Percentiles rank a stretch among this genome's conserved stretches.
Conservation (phyloP, 129 eudicot species). For the Flaveria ramosissima region DNA sequence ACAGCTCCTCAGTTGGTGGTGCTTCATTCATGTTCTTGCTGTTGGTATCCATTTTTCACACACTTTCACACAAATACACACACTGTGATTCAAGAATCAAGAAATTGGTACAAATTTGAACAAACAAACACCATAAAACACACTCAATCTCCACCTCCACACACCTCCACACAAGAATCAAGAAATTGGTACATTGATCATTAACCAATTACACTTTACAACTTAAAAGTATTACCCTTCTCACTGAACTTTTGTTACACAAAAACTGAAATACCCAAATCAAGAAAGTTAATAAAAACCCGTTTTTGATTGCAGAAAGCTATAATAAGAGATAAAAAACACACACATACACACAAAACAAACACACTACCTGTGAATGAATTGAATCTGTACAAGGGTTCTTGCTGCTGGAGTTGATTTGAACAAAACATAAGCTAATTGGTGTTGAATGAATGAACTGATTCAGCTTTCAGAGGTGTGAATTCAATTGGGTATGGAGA, state of each 20-base stretch:
- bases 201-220: background rate
- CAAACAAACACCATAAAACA: background rate
- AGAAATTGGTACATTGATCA: background rate
- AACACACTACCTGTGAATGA: background rate
- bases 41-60: slow-evolving; percentile 29
- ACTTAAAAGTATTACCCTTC: background rate
- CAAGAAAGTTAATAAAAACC: background rate
- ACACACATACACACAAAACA: too few species aligned
- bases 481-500: slow-evolving; percentile 28
- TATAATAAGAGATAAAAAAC: too few species aligned
- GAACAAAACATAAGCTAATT: too few species aligned
- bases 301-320: background rate
- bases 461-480: slow-evolving; percentile 19
- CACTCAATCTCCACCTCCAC: background rate
- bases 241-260: background rate
- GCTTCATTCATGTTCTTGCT: slow-evolving; percentile 30
- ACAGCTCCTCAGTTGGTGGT: slow-evolving; percentile 61
- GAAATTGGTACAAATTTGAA: background rate
- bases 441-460: too few species aligned
- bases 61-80: slow-evolving; percentile 11
- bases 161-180: background rate
- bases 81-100: slow-evolving; percentile 27
- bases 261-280: background rate
- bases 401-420: too few species aligned
- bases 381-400: too few species aligned